Evolutionary conservation across 306 rosid species (phyloP).

Genomic region (Vigna unguiculata): DNA sequence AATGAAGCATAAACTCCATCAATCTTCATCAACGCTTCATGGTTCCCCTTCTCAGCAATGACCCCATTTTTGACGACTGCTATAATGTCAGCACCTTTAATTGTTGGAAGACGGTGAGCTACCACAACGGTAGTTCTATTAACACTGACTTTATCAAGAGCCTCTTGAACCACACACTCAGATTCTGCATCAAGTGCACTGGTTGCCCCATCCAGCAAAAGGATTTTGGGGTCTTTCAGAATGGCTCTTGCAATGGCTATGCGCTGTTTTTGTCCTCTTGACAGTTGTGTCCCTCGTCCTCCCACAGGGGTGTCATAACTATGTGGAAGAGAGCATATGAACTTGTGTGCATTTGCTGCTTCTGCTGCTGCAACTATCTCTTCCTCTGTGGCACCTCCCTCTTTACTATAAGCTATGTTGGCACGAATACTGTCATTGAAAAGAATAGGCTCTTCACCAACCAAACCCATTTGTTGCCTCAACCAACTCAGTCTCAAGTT

Average conservation of each 20-base stretch:
- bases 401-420: constrained; percentile 84
- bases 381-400: constrained; percentile 61
- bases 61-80: constrained; percentile 79
- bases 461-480: constrained; percentile 89
- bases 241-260: constrained; percentile 90
- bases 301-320: constrained; percentile 85
- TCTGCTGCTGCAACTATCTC: constrained; percentile 77
- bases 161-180: constrained; percentile 80
- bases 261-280: constrained; percentile 94
- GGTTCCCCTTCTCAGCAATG: constrained; percentile 80
- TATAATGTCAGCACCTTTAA: constrained; percentile 69
- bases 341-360: constrained; percentile 76
- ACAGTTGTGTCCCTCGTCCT: constrained; percentile 83
- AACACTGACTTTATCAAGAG: constrained; percentile 81
- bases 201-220: constrained; percentile 90
- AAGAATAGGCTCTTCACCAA: constrained; percentile 89
- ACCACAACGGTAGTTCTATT: constrained; percentile 81
- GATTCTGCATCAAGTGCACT: constrained; percentile 95
- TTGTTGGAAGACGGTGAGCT: constrained; percentile 84
- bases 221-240: constrained; percentile 76
- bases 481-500: constrained; percentile 71
- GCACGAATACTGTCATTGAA: constrained; percentile 78
- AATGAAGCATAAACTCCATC: constrained; percentile 76
- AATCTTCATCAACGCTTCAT: constrained; percentile 72
- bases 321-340: constrained; percentile 69